Percentiles rank a stretch among this genome's conserved stretches.
phyloP scores from a whole-genome alignment of 2,329 filamentous ascomycete genomes.

The Pseudopyricularia cyperi region DNA sequence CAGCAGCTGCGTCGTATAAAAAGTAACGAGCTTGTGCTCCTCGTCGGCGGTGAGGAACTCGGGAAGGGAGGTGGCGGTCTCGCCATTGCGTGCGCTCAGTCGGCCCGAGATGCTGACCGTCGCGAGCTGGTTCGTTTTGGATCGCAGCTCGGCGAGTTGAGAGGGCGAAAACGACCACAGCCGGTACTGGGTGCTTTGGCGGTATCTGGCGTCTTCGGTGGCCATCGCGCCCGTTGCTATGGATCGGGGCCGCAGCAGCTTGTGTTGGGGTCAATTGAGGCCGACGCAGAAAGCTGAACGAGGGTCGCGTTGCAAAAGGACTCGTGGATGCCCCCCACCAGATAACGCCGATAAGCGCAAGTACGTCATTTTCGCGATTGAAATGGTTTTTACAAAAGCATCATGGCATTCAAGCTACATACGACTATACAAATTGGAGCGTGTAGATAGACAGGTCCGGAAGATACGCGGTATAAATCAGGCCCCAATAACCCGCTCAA shows the following conservation, averaged over 20 bases:
- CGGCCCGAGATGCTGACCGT: constrained; percentile 43
- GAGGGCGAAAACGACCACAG: constrained; percentile 83
- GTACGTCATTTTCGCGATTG: no score
- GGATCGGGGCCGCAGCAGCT: no score
- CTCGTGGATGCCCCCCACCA: no score
- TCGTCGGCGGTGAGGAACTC: constrained; percentile 75
- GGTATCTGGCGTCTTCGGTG: constrained; percentile 83
- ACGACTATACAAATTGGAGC: no score
- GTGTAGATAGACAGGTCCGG: no score
- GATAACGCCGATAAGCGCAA: no score
- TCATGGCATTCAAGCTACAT: no score
- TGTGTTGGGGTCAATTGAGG: no score
- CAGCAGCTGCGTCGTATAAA: constrained; percentile 52
- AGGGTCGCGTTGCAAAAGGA: no score
- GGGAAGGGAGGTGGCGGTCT: constrained; percentile 35
- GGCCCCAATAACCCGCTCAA: constrained; percentile 15
- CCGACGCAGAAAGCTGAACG: no score
- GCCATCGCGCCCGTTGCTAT: constrained; percentile 35
- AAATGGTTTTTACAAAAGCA: no score
- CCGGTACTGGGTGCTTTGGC: constrained; percentile 77
- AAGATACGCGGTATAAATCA: neutral
- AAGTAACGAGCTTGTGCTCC: constrained; percentile 68
- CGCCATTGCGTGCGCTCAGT: constrained; percentile 37
- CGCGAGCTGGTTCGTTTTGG: constrained; percentile 69
- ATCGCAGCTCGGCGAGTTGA: constrained; percentile 57